Base-by-base conservation (phyloP, 768 basidiomycete species). In the Epithele typhae region DNA sequence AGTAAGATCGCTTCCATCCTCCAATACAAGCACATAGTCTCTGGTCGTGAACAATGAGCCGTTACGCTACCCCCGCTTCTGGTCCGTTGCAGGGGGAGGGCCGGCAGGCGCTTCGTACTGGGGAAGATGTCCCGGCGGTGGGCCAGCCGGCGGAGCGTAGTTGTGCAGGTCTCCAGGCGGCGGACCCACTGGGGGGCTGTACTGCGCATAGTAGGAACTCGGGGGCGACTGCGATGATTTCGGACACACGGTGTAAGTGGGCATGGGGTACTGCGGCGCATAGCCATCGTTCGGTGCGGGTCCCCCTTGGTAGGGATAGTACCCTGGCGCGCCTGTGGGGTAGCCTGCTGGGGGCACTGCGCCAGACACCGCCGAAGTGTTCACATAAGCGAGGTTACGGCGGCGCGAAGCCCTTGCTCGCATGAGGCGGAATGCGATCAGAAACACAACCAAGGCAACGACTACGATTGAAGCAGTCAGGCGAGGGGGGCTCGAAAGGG, bases 251-350 rank as follows among this genome's bases (percentile, higher is more conserved):
- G 45, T 51, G 34, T 52, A 43, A 6, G 50, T n/a, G 9, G 34
- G 37, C 5, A 46, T 48, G 7, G 55, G 56, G 25, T 53, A 54
- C 38, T 57, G 53, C 19, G 52, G 52, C 14, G 37, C 41, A 17
- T 51, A 51, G 27, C 39, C 37, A 10, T 40, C 30, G 11, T 40
- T 40, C 4, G 46, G 17, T 27, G 37, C 14, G 35, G 22, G 14
- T 10, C 25, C 17, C 25, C 40, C 38, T 40, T 12, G 4, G 38
- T 21, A 19, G 25, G 39, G 33, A 22, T 23, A 10, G 19, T 41
- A 41, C 24, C 25, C 40, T 7, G 27, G n/a, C 43, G 35, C 18
- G 40, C 37, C 12, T 38, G 27, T 12, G 25, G 43, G 23, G 27
- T 44, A 44, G 35, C 33, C 48, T 6, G 49, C 49, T 4, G 43